These are phyloP conservation scores for Galeopsis tetrahit DNA, from an alignment of 257 asterid species.

Conservation along the genomic window DNA sequence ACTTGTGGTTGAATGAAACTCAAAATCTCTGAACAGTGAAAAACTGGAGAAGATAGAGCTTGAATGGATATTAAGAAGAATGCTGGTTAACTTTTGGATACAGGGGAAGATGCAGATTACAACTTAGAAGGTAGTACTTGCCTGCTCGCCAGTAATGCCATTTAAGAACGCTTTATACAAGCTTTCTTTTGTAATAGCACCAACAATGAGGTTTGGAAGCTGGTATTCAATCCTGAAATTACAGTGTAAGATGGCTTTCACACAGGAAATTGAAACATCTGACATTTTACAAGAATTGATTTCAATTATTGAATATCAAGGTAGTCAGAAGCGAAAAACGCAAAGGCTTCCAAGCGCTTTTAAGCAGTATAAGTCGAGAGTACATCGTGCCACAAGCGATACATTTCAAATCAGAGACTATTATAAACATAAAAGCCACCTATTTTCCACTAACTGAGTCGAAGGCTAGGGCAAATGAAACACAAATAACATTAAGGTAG, in stretches of 20 bases:
- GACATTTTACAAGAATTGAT: conserved; percentile 1
- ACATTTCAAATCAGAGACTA: no score
- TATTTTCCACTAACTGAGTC: background rate
- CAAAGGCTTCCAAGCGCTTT: no score
- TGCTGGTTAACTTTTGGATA: background rate
- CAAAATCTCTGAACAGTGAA: conserved; percentile 6
- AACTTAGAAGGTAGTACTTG: conserved; percentile 35
- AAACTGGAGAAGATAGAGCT: background rate
- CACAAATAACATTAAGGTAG: background rate
- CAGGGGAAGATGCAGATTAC: conserved; percentile 2
- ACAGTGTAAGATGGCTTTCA: conserved; percentile 30
- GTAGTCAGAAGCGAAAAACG: background rate
- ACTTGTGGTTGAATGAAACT: background rate
- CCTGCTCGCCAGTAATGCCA: conserved; percentile 94
- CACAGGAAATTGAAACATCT: background rate
- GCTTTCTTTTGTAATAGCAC: conserved; percentile 94
- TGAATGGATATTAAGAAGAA: background rate
- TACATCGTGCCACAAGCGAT: no score
- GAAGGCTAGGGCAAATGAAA: conserved; percentile 21
- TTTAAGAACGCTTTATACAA: conserved; percentile 84
- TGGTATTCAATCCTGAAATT: conserved; percentile 89
- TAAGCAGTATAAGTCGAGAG: no score
- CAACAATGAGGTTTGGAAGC: conserved; percentile 95
- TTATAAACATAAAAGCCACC: no score
- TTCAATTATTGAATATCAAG: background rate